These are phyloP conservation scores for Trichoderma sp. DNA, from an alignment of 2,329 filamentous ascomycete genomes.

Conservation along the genomic window DNA sequence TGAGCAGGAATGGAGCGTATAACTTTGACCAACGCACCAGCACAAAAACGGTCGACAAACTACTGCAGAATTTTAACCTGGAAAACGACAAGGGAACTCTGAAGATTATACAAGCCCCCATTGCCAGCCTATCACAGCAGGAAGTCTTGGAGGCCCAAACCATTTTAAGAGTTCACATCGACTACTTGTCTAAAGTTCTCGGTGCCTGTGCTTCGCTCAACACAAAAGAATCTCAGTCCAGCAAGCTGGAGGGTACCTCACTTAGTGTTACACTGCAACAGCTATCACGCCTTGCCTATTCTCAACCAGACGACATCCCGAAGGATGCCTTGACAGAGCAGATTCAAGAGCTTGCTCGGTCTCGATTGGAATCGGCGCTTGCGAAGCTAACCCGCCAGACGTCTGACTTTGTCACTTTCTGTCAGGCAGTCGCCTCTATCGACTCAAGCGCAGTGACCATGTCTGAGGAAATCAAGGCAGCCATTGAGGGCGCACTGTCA, in stretches of 20 bases:
- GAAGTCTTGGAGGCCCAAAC: slow-evolving; percentile 31
- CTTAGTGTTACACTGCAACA: slow-evolving; percentile 47
- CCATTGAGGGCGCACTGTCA: slow-evolving; percentile 50
- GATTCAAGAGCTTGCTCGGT: slow-evolving; percentile 52
- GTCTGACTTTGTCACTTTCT: slow-evolving; percentile 52
- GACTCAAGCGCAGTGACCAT: slow-evolving; percentile 51
- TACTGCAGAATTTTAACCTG: slow-evolving; percentile 60
- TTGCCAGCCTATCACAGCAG: slow-evolving; percentile 30
- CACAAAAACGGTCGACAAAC: slow-evolving; percentile 76
- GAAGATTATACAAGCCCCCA: slow-evolving; percentile 45
- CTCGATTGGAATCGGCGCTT: slow-evolving; percentile 56
- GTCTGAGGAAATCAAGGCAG: slow-evolving; percentile 53
- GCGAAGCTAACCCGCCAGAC: slow-evolving; percentile 54
- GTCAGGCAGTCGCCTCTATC: slow-evolving; percentile 52
- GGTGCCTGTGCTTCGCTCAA: slow-evolving; percentile 35
- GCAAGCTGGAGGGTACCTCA: slow-evolving; percentile 30
- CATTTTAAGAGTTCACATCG: slow-evolving; percentile 48
- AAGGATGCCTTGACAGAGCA: slow-evolving; percentile 49
- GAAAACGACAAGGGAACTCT: slow-evolving; percentile 55
- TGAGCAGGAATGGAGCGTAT: slow-evolving; percentile 66
- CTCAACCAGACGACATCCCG: slow-evolving; percentile 41
- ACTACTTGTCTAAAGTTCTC: slow-evolving; percentile 53
- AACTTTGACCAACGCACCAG: slow-evolving; percentile 86
- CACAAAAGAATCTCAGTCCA: slow-evolving; percentile 27
- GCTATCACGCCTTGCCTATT: slow-evolving; percentile 56